Percentiles rank a stretch among this genome's conserved stretches.
These are phyloP conservation scores for Elymus sibiricus DNA, from an alignment of 176 grass and related monocot species.

Conservation along the genomic window DNA sequence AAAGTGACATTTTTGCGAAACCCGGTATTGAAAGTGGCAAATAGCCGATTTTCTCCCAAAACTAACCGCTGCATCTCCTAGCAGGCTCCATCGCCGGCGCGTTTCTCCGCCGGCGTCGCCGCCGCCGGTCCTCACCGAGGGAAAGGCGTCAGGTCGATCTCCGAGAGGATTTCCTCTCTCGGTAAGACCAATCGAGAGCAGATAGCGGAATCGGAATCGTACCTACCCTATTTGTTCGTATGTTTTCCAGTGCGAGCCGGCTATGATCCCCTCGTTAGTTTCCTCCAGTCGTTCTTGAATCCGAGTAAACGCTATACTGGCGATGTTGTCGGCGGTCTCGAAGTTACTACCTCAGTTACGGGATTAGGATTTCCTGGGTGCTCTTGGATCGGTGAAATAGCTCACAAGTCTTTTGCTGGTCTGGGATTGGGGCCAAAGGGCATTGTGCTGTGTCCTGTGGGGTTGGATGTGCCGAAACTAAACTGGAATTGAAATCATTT, in stretches of 20 bases:
- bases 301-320: background rate
- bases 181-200: background rate
- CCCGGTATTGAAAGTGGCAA: no score
- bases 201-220: background rate
- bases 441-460: background rate
- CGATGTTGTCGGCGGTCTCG: background rate
- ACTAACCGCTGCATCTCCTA: no score
- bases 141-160: background rate
- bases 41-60: no score
- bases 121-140: background rate
- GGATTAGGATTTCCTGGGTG: background rate
- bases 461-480: background rate
- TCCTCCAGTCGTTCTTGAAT: background rate
- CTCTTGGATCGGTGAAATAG: background rate
- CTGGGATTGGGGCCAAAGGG: background rate
- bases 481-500: background rate
- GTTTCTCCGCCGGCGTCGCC: background rate
- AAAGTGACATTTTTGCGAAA: no score
- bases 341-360: background rate
- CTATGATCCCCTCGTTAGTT: no score
- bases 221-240: background rate
- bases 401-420: background rate
- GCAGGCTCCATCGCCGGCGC: background rate
- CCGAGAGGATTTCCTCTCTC: background rate
- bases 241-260: background rate